Percentiles rank a stretch among this genome's conserved stretches.
Conservation (phyloP, 164 flowering plant genomes). For the Aristolochia fimbriata region DNA sequence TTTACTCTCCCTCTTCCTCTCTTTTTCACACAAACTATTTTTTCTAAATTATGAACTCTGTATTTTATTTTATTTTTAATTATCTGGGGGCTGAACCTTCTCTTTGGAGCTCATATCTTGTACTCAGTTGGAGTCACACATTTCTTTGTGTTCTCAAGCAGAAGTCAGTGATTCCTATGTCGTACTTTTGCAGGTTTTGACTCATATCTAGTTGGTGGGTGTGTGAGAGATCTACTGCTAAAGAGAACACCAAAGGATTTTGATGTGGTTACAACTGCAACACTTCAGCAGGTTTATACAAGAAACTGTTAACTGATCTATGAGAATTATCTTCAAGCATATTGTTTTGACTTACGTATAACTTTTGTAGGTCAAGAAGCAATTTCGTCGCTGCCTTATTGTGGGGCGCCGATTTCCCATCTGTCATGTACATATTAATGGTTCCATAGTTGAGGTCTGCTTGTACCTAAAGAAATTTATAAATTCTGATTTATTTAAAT, state of each 20-base stretch:
- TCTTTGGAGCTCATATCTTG: background rate
- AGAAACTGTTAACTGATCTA: background rate
- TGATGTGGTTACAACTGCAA: constrained; percentile 84
- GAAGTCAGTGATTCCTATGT: background rate
- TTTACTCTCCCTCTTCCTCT: too few relatives aligned
- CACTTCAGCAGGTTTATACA: constrained; percentile 46
- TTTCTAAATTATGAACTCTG: too few relatives aligned
- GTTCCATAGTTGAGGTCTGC: constrained; percentile 56
- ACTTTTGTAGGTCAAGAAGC: constrained; percentile 36
- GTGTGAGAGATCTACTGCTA: constrained; percentile 82
- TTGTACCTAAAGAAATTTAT: constrained; percentile 1
- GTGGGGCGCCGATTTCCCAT: constrained; percentile 80
- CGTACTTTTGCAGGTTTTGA: constrained; percentile 43
- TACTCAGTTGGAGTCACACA: background rate
- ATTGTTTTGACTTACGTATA: background rate
- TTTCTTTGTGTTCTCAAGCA: background rate
- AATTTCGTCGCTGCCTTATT: constrained; percentile 31
- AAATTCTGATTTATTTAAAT: background rate
- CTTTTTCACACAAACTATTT: too few relatives aligned
- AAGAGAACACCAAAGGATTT: constrained; percentile 77
- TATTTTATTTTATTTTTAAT: too few relatives aligned
- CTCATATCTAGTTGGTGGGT: constrained; percentile 91
- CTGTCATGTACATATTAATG: constrained; percentile 46
- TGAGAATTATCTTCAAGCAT: background rate
- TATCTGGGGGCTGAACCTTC: background rate